Conservation (phyloP, 2,329 filamentous ascomycete genomes). For the Fusarium tanahbumbuense region DNA sequence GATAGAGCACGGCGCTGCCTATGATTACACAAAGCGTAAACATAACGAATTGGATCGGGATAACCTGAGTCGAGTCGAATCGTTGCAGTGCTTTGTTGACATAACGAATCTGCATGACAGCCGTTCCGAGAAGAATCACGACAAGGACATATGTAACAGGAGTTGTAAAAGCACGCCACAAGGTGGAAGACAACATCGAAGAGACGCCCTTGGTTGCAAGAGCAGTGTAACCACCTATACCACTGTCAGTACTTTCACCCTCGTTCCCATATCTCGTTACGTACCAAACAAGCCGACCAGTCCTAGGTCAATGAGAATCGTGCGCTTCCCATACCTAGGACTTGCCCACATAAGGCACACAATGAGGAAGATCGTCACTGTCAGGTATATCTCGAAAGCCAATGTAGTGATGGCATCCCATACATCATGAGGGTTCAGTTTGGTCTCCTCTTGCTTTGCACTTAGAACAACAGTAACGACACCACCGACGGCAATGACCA, state of each 20-base stretch:
- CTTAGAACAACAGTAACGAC: constrained; percentile 94
- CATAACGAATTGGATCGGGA: constrained; percentile 95
- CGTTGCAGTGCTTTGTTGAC: constrained; percentile 88
- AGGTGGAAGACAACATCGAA: constrained; percentile 90
- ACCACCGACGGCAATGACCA: constrained; percentile 85
- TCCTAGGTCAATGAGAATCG: constrained; percentile 91
- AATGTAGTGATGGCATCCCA: constrained; percentile 88
- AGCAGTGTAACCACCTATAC: constrained; percentile 89
- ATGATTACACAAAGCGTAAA: constrained; percentile 97
- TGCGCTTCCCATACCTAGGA: constrained; percentile 83
- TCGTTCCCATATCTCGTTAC: constrained; percentile 45
- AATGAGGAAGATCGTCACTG: constrained; percentile 79
- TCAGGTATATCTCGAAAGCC: constrained; percentile 92
- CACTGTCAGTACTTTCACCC: constrained; percentile 14
- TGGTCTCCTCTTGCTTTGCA: constrained; percentile 88
- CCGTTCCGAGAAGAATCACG: constrained; percentile 81
- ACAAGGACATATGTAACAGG: constrained; percentile 92
- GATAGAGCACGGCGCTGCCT: constrained; percentile 91
- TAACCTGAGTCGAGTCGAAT: constrained; percentile 97
- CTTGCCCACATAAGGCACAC: constrained; percentile 83
- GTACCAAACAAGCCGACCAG: constrained; percentile 92
- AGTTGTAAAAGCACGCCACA: constrained; percentile 89
- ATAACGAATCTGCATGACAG: constrained; percentile 97
- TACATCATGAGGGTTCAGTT: constrained; percentile 89
- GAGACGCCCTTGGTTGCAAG: constrained; percentile 96